These are phyloP conservation scores for Leucocoprinus birnbaumii DNA, from an alignment of 768 basidiomycete species.

Conservation along the genomic window DNA sequence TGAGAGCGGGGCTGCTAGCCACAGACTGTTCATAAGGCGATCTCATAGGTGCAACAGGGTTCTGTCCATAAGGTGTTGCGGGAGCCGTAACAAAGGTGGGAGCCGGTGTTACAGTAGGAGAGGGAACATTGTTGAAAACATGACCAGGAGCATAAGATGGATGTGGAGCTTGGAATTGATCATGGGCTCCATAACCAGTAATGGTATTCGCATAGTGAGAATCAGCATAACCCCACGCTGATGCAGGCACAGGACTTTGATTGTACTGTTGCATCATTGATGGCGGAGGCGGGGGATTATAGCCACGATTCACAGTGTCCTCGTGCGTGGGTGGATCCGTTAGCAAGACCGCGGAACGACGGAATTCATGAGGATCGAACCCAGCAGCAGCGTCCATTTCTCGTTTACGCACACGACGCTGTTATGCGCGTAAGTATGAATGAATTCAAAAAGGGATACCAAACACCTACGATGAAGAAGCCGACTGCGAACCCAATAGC, in stretches of 20 bases:
- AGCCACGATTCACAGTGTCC: conserved; percentile 36
- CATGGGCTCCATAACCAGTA: conserved; percentile 17
- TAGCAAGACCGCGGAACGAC: conserved; percentile 60
- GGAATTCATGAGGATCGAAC: conserved; percentile 59
- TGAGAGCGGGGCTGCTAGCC: conserved; percentile 14
- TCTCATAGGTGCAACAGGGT: conserved; percentile 15
- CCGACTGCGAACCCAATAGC: conserved; percentile 37
- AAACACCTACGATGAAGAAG: conserved; percentile 42
- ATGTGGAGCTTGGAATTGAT: conserved; percentile 17
- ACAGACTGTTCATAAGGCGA: conserved; percentile 15
- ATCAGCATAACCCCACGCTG: conserved; percentile 27
- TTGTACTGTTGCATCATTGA: conserved; percentile 57
- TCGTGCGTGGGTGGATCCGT: conserved; percentile 48
- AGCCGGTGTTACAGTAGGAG: conserved; percentile 26
- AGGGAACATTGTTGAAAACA: conserved; percentile 21
- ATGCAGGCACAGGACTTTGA: conserved; percentile 30
- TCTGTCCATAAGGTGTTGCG: conserved; percentile 15
- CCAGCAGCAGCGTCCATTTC: conserved; percentile 30
- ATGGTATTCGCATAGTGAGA: conserved; percentile 14
- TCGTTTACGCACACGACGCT: conserved; percentile 43
- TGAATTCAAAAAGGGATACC: conserved; percentile 1
- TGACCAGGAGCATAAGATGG: conserved; percentile 35
- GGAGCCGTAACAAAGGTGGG: conserved; percentile 28
- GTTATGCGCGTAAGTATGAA: no score
- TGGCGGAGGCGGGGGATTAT: conserved; percentile 60